phyloP scores from a whole-genome alignment of 768 basidiomycete species.

The Boletellus emodensis region DNA sequence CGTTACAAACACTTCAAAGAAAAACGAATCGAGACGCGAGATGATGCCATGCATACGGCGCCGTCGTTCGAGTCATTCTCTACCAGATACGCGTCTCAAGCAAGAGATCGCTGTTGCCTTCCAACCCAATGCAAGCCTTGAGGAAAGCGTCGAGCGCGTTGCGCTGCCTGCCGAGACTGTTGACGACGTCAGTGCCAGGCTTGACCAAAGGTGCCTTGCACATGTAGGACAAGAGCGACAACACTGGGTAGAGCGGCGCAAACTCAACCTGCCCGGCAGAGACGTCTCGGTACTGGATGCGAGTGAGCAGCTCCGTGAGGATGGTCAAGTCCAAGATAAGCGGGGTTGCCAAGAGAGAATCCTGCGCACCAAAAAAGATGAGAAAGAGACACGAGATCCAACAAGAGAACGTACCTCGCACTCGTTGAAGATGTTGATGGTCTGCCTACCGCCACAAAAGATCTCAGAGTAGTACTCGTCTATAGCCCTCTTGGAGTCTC shows the following conservation, averaged over 20 bases:
- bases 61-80: constrained; percentile 15
- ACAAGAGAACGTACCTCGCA: constrained; percentile 65
- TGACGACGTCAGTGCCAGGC: constrained; percentile 90
- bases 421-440: constrained; percentile 97
- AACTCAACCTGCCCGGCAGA: constrained; percentile 53
- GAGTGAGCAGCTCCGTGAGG: constrained; percentile 90
- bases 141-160: constrained; percentile 91
- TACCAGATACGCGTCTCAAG: constrained; percentile 89
- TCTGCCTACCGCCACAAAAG: constrained; percentile 90
- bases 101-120: constrained; percentile 78
- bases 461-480: constrained; percentile 99
- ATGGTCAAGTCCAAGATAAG: constrained; percentile 93
- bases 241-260: constrained; percentile 81
- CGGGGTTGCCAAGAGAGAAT: constrained; percentile 93
- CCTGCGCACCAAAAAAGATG: constrained; percentile 39
- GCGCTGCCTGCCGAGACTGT: constrained; percentile 92
- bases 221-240: constrained; percentile 95
- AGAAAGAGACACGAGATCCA: neutral
- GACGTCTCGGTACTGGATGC: constrained; percentile 78
- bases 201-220: constrained; percentile 98
- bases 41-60: neutral
- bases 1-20: neutral
- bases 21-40: neutral
- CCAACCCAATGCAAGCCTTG: constrained; percentile 90
- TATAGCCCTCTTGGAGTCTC: constrained; percentile 98